phyloP scores from a whole-genome alignment of 805 yeast species.

The Ogataea paradorogensis region DNA sequence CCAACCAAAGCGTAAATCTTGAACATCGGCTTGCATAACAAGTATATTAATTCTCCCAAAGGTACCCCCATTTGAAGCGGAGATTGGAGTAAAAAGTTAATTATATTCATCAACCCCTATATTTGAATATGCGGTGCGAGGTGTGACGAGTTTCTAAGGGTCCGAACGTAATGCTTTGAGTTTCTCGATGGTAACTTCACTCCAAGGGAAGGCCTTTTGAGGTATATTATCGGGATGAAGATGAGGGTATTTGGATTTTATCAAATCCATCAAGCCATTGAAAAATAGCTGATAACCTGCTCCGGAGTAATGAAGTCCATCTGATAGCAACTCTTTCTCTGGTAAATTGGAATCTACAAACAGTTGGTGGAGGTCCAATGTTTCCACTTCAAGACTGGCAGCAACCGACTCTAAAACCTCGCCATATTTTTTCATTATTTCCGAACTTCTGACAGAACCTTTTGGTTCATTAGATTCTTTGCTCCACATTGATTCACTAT shows the following conservation, averaged over 20 bases:
- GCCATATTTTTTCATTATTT: slow-evolving; percentile 46
- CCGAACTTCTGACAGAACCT: slow-evolving; percentile 46
- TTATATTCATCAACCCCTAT: too few relatives aligned
- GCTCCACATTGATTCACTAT: slow-evolving; percentile 45
- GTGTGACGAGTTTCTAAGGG: neutral
- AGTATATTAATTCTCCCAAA: slow-evolving; percentile 67
- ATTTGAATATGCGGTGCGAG: too few relatives aligned
- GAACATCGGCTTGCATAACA: slow-evolving; percentile 82
- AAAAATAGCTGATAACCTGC: slow-evolving; percentile 36
- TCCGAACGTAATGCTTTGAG: slow-evolving; percentile 3
- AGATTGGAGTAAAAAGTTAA: neutral
- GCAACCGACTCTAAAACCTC: slow-evolving; percentile 50
- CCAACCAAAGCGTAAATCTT: slow-evolving; percentile 73
- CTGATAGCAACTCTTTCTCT: slow-evolving; percentile 29
- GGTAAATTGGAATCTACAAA: slow-evolving; percentile 31
- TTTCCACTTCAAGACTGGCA: slow-evolving; percentile 46
- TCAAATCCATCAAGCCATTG: slow-evolving; percentile 30
- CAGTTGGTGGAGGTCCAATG: slow-evolving; percentile 50
- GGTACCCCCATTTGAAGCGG: slow-evolving; percentile 19
- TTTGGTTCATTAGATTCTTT: slow-evolving; percentile 31
- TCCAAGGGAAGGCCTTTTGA: slow-evolving; percentile 25
- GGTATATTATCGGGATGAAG: slow-evolving; percentile 19
- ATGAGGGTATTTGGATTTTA: slow-evolving; percentile 34
- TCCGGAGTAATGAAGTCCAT: slow-evolving; percentile 44
- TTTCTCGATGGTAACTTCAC: slow-evolving; percentile 13